phyloP scores from a whole-genome alignment of 257 asterid genomes.

The Cinchona pubescens region DNA sequence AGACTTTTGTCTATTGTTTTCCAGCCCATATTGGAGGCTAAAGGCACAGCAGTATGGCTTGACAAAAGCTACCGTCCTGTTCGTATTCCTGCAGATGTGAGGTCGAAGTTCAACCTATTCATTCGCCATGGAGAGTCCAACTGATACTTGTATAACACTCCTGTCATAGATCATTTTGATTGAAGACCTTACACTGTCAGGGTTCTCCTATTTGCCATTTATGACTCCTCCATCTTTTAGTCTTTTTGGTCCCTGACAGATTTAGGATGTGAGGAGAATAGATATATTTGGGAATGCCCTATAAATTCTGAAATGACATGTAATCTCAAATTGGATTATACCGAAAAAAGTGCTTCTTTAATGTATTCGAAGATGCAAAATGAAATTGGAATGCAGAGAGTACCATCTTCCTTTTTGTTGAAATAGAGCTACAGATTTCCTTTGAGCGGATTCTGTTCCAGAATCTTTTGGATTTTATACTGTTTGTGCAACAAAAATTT shows the following conservation, averaged over 20 bases:
- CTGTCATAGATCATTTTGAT: background rate
- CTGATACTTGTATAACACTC: slow-evolving; percentile 3
- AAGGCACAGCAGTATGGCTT: slow-evolving; percentile 78
- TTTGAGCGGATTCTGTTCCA: background rate
- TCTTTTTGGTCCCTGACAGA: background rate
- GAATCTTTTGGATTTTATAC: background rate
- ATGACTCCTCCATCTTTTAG: background rate
- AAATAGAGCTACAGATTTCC: background rate
- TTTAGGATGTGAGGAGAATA: background rate
- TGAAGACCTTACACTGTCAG: background rate
- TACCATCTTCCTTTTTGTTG: background rate
- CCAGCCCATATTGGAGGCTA: slow-evolving; percentile 85
- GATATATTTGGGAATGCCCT: background rate
- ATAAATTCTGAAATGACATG: background rate
- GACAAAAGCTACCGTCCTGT: slow-evolving; percentile 80
- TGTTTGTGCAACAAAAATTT: background rate
- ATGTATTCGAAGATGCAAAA: background rate
- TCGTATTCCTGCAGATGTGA: slow-evolving; percentile 67
- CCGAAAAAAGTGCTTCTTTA: background rate
- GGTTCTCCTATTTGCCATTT: background rate
- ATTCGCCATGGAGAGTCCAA: slow-evolving; percentile 44
- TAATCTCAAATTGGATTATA: background rate
- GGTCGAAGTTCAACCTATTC: slow-evolving; percentile 61
- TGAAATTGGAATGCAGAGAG: background rate
- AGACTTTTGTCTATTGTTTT: slow-evolving; percentile 3